These are phyloP conservation scores for Zygotorulaspora danielsina DNA, from an alignment of 805 yeast species.

Conservation along the genomic window DNA sequence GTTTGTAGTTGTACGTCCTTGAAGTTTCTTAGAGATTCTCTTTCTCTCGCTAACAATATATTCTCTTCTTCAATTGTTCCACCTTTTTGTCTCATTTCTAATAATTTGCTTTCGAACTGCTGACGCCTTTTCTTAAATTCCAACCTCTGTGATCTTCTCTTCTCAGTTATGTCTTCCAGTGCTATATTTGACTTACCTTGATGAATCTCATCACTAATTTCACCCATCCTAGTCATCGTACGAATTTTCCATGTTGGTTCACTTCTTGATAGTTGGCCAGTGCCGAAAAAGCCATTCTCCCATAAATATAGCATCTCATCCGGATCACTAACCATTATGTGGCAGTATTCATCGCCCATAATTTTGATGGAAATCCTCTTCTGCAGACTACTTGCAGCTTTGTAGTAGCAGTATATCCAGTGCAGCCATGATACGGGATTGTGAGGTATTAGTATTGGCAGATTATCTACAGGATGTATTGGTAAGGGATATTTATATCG, in stretches of 20 bases:
- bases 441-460: conserved; percentile 56
- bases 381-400: conserved; percentile 17
- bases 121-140: conserved; percentile 68
- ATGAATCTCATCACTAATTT: conserved; percentile 29
- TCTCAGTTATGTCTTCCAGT: conserved; percentile 73
- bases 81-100: conserved; percentile 40
- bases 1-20: conserved; percentile 30
- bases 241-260: conserved; percentile 90
- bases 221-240: conserved; percentile 50
- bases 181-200: conserved; percentile 32
- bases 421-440: conserved; percentile 64
- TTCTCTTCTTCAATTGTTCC: conserved; percentile 33
- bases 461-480: conserved; percentile 40
- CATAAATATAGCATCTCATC: conserved; percentile 58
- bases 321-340: conserved; percentile 37
- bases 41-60: conserved; percentile 31
- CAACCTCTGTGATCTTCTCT: conserved; percentile 66
- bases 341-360: conserved; percentile 34
- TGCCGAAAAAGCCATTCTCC: conserved; percentile 89
- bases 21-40: conserved; percentile 30
- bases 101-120: conserved; percentile 47
- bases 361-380: conserved; percentile 29
- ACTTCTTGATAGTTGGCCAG: conserved; percentile 81
- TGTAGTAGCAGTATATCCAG: conserved; percentile 39
- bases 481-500: conserved; percentile 57